phyloP scores from a whole-genome alignment of 352 stramenopile species.

The Pythium dissimile region DNA sequence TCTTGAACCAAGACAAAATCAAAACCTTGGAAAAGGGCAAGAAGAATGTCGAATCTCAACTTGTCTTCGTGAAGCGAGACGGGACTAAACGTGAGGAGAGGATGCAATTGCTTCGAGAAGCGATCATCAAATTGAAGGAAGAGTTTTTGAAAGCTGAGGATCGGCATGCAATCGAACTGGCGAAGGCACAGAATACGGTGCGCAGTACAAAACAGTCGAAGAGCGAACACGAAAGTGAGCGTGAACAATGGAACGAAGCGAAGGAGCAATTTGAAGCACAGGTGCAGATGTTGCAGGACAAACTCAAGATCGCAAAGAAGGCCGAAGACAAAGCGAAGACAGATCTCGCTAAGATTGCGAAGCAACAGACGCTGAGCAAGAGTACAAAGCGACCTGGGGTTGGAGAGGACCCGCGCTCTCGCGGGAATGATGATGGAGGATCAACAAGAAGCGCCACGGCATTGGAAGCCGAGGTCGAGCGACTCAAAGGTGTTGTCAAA shows the following conservation, averaged over 20 bases:
- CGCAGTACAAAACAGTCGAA: conserved; percentile 34
- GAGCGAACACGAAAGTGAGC: conserved; percentile 36
- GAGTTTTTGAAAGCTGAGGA: conserved; percentile 87
- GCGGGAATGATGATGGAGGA: neutral
- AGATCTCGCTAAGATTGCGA: conserved; percentile 15
- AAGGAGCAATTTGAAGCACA: conserved; percentile 50
- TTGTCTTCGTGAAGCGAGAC: conserved; percentile 37
- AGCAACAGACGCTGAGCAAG: conserved; percentile 20
- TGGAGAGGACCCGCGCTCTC: neutral
- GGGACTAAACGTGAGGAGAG: conserved; percentile 55
- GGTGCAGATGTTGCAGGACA: conserved; percentile 63
- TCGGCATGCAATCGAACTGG: conserved; percentile 65
- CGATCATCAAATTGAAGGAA: conserved; percentile 86
- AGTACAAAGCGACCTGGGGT: neutral
- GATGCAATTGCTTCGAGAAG: conserved; percentile 63
- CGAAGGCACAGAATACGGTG: conserved; percentile 47
- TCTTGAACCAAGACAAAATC: conserved; percentile 47
- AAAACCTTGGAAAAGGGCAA: conserved; percentile 31
- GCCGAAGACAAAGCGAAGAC: conserved; percentile 15
- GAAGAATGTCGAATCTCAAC: conserved; percentile 47
- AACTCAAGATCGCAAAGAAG: conserved; percentile 38
- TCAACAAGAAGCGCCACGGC: neutral
- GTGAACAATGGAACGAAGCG: conserved; percentile 45
- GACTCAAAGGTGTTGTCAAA: conserved; percentile 50
- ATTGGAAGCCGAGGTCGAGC: conserved; percentile 46